Conservation (phyloP, 345 rosid genomes). For the Clausena lansium region DNA sequence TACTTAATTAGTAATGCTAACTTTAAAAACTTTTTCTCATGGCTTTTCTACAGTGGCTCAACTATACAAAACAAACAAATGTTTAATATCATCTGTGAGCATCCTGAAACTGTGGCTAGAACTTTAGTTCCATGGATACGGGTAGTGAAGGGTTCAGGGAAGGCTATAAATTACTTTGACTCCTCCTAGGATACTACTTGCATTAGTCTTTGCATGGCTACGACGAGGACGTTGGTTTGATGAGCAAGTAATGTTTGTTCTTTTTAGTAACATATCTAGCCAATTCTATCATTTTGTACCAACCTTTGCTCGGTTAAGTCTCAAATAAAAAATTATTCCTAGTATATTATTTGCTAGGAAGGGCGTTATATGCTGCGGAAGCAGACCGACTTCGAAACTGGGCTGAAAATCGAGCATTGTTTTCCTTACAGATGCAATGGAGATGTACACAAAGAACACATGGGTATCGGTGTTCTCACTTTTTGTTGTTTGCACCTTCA, state of each 20-base stretch:
- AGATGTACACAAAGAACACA: slow-evolving; percentile 82
- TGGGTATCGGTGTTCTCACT: slow-evolving; percentile 96
- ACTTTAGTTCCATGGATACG: slow-evolving; percentile 87
- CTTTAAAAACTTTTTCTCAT: background rate
- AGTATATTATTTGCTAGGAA: slow-evolving; percentile 43
- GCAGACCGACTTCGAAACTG: slow-evolving; percentile 85
- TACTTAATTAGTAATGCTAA: background rate
- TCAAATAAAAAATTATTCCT: background rate
- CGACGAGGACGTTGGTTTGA: slow-evolving; percentile 95
- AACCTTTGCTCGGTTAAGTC: background rate
- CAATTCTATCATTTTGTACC: background rate
- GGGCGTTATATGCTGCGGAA: slow-evolving; percentile 89
- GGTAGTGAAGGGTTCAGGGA: slow-evolving; percentile 80
- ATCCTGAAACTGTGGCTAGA: slow-evolving; percentile 95
- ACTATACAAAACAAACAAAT: slow-evolving; percentile 71
- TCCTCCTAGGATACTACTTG: slow-evolving; percentile 93
- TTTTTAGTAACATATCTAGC: background rate
- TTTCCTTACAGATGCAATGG: slow-evolving; percentile 91
- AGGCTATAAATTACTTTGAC: slow-evolving; percentile 75
- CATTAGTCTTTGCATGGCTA: slow-evolving; percentile 86
- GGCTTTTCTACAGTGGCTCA: slow-evolving; percentile 60
- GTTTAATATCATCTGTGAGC: slow-evolving; percentile 93
- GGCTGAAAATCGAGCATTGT: slow-evolving; percentile 83
- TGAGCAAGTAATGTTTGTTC: slow-evolving; percentile 59
- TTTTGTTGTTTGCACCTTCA: slow-evolving; percentile 91